A percentile compares a stretch with the other conserved stretches of the same genome.
Evolutionary conservation across 495 filamentous ascomycete species (phyloP).

Genomic region (Aspergillus mulundensis): DNA sequence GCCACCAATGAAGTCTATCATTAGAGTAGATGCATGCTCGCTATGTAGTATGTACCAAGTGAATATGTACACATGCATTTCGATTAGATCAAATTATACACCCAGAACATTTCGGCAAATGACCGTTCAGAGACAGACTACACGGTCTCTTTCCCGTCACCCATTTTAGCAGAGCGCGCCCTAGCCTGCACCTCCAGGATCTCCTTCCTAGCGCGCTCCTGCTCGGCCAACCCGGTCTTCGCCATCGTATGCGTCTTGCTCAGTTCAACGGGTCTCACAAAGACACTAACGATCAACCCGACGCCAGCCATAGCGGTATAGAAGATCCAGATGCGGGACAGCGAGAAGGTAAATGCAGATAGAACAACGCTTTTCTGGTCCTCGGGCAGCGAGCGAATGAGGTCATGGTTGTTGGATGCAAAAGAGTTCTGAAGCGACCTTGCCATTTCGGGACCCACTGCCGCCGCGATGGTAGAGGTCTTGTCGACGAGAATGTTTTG

Average conservation of each 20-base stretch:
- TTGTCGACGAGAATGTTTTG: conserved; percentile 51
- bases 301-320: conserved; percentile 53
- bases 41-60: background rate
- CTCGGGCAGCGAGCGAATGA: conserved; percentile 48
- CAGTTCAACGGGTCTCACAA: conserved; percentile 52
- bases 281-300: conserved; percentile 51
- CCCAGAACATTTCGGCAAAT: background rate
- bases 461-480: conserved; percentile 29
- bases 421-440: conserved; percentile 38
- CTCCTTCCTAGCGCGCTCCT: conserved; percentile 42
- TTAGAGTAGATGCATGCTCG: background rate
- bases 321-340: conserved; percentile 66
- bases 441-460: conserved; percentile 32
- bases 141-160: conserved; percentile 20
- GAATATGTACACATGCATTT: conserved; percentile 1
- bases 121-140: conserved; percentile 12
- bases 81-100: no score
- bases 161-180: conserved; percentile 15
- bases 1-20: background rate
- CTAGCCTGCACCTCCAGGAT: conserved; percentile 27
- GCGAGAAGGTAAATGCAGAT: conserved; percentile 49
- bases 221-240: conserved; percentile 58
- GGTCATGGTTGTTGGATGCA: conserved; percentile 55
- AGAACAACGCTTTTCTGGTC: conserved; percentile 46
- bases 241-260: conserved; percentile 57